Base-by-base conservation (phyloP, 768 basidiomycete genomes). In the Collybia nuda region DNA sequence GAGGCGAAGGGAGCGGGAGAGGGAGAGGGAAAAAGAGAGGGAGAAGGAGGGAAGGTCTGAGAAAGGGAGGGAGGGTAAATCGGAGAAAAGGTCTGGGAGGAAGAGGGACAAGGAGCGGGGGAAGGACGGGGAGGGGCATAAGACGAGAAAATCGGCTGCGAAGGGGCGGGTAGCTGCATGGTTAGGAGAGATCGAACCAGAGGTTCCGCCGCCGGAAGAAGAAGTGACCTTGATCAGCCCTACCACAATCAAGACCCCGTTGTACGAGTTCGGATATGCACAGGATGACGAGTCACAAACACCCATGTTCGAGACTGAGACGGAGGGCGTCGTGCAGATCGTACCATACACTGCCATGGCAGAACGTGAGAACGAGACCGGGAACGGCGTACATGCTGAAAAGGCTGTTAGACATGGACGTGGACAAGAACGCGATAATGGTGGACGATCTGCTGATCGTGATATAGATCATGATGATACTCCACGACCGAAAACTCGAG, bases 81-180 rank as follows among this genome's bases (percentile, higher is more conserved):
- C n/a, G n/a, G 56, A 48, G 18, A 58, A 57, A 17, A 61, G 55
- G 46, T 56, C 62, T 22, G 56, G 48, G 8, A 63, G 59, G 19
- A 62, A 55, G 44, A 62, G 63, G 35, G 63, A 62, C 38, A 63
- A 60, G 51, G 60, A 53, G 28, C 53, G 57, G 49, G 55, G 47
- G 4, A 57, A 52, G 56, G 48, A 65, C 56, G 54, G 39, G 53
- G 52, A 67, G 54, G 53, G 53, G 43, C 15, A 18, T 11, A 56
- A 28, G 29, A 58, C 52, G 52, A 61, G 54, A 48, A 59, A 51
- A 18, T 50, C 44, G 21, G 66, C 81, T 47, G 81, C 82, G 8
- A 86, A 86, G 52, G 87, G 88, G 6, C 71, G 86, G 19, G 83
- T 92, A n/a, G 76, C 88, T 7, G 87, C 84, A 6, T 92, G 89